Percentiles rank a stretch among this genome's conserved stretches.
phyloP scores from a whole-genome alignment of 352 stramenopile genomes.

The Globisporangium okanoganense region DNA sequence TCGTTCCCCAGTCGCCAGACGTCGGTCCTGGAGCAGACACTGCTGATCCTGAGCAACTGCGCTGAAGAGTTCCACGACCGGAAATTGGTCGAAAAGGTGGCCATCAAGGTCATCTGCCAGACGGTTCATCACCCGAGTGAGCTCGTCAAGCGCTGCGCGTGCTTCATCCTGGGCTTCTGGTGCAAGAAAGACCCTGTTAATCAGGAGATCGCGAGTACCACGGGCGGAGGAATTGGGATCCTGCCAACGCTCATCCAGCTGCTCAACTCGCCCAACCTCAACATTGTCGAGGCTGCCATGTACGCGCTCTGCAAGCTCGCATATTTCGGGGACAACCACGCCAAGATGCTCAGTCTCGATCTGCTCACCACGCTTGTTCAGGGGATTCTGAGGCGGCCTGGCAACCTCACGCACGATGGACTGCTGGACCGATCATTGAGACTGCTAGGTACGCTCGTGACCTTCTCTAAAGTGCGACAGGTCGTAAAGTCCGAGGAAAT shows the following conservation, averaged over 20 bases:
- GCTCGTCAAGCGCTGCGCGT: slow-evolving; percentile 63
- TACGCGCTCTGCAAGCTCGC: slow-evolving; percentile 65
- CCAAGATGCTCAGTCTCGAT: slow-evolving; percentile 62
- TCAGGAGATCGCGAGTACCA: slow-evolving; percentile 45
- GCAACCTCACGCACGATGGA: slow-evolving; percentile 37
- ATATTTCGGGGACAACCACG: slow-evolving; percentile 56
- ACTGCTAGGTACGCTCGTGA: slow-evolving; percentile 57
- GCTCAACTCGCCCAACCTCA: slow-evolving; percentile 50
- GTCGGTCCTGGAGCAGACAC: slow-evolving; percentile 56
- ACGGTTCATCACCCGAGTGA: slow-evolving; percentile 57
- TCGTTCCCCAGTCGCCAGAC: slow-evolving; percentile 55
- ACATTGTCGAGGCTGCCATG: slow-evolving; percentile 55
- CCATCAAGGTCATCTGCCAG: slow-evolving; percentile 55
- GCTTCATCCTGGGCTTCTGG: slow-evolving; percentile 64
- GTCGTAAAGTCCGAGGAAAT: slow-evolving; percentile 66
- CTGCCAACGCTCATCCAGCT: slow-evolving; percentile 54
- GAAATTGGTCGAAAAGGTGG: slow-evolving; percentile 39
- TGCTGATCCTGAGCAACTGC: slow-evolving; percentile 72
- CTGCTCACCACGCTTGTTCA: slow-evolving; percentile 51
- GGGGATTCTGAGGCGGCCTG: slow-evolving; percentile 32
- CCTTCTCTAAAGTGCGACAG: slow-evolving; percentile 50
- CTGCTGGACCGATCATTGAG: slow-evolving; percentile 58
- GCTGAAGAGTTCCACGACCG: slow-evolving; percentile 38
- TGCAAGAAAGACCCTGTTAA: slow-evolving; percentile 42
- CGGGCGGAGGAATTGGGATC: slow-evolving; percentile 15